phyloP scores from a whole-genome alignment of 345 rosid genomes.

The Mercurialis annua region DNA sequence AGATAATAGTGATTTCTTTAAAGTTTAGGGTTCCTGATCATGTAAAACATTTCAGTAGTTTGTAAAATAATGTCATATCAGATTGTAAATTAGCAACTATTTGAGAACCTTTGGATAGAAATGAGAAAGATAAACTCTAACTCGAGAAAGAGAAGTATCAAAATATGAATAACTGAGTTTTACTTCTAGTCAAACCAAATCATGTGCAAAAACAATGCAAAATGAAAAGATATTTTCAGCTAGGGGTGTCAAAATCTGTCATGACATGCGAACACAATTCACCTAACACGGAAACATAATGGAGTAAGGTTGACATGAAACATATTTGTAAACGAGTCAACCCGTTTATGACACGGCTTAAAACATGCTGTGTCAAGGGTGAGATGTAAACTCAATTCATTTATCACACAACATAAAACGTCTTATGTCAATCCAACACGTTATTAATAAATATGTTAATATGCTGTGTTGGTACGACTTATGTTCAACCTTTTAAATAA shows the following conservation, averaged over 20 bases:
- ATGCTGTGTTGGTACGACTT: too few species aligned
- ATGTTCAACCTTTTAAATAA: too few species aligned
- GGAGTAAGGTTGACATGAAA: too few species aligned
- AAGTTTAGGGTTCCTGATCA: background rate
- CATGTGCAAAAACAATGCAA: constrained; percentile 9
- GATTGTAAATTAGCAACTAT: background rate
- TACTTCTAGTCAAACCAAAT: background rate
- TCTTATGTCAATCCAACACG: too few species aligned
- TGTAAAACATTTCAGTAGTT: background rate
- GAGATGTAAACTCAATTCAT: too few species aligned
- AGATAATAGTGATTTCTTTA: background rate
- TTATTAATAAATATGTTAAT: too few species aligned
- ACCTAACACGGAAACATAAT: background rate
- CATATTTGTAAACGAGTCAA: too few species aligned
- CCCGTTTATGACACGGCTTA: too few species aligned
- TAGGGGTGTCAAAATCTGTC: too few species aligned
- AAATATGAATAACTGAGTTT: background rate
- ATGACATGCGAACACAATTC: background rate
- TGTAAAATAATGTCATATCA: background rate
- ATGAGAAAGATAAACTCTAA: background rate
- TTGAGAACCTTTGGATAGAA: background rate
- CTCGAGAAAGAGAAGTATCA: background rate
- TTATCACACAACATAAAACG: too few species aligned
- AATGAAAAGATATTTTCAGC: too few species aligned
- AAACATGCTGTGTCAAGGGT: too few species aligned